Evolutionary conservation across 2,329 filamentous ascomycete species (phyloP).

Genomic region (Sclerotinia trifoliorum): DNA sequence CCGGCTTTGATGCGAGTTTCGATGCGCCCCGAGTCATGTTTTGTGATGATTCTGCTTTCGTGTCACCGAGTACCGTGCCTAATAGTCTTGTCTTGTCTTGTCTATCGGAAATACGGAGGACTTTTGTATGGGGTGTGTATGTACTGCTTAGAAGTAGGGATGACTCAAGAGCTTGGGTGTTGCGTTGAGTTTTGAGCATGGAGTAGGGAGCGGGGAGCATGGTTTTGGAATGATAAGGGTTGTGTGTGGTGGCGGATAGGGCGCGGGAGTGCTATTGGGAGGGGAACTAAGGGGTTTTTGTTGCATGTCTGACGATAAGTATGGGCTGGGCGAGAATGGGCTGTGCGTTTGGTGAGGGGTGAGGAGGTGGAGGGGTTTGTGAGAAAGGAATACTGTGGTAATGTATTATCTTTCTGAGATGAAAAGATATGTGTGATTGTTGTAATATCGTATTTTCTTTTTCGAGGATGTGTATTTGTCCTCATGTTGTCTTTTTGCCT

Average conservation of each 20-base stretch:
- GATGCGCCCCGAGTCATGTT: not conserved
- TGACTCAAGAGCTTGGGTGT: no score
- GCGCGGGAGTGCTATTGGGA: not conserved
- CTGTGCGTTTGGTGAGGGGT: not conserved
- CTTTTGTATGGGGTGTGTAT: not conserved
- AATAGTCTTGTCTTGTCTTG: no score
- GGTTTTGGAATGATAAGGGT: not conserved
- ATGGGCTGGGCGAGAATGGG: conserved; percentile 18
- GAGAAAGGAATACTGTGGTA: not conserved
- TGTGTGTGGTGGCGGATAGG: not conserved
- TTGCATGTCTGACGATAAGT: conserved; percentile 22
- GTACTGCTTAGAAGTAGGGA: no score
- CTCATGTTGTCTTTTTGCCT: not conserved
- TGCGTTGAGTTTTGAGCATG: no score
- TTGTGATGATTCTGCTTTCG: not conserved
- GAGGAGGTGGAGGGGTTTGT: not conserved
- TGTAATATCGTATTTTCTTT: not conserved
- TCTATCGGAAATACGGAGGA: no score
- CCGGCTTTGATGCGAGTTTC: not conserved
- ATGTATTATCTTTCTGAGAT: not conserved
- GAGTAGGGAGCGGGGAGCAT: no score
- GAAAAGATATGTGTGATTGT: not conserved
- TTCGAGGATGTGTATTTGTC: not conserved
- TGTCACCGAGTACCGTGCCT: not conserved
- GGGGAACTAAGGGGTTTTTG: not conserved